Conservation (phyloP, 371 early-diverging fungal species). For the Actinomortierella ambigua region DNA sequence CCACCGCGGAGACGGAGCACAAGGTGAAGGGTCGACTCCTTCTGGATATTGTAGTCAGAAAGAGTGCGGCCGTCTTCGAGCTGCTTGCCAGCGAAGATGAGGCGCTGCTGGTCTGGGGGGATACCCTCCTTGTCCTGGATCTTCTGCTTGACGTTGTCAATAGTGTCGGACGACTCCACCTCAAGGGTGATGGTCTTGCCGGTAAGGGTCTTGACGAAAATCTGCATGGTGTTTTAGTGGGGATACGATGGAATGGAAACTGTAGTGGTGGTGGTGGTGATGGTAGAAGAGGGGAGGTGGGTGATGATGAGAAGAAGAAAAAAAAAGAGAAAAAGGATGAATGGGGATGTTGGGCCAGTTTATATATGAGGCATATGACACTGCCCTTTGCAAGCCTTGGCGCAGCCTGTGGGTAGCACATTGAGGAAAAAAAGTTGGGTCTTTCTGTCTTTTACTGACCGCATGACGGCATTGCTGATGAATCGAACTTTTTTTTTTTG, state of each 20-base stretch:
- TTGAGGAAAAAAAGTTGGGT: no score
- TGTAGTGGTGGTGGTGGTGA: not conserved
- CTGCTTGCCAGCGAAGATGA: conserved; percentile 85
- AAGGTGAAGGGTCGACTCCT: conserved; percentile 75
- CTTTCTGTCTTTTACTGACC: no score
- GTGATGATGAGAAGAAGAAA: conserved; percentile 1
- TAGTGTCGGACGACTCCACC: conserved; percentile 96
- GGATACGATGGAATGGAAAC: no score
- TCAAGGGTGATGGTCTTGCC: conserved; percentile 98
- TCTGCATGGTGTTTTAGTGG: conserved; percentile 9
- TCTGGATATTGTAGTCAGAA: conserved; percentile 80
- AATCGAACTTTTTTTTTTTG: no score
- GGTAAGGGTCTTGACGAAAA: conserved; percentile 92
- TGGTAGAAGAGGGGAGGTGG: not conserved
- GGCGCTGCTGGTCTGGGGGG: conserved; percentile 79
- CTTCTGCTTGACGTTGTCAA: conserved; percentile 95
- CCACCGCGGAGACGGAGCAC: conserved; percentile 92
- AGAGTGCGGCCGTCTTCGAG: conserved; percentile 82
- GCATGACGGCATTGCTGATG: no score
- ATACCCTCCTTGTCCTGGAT: conserved; percentile 98
- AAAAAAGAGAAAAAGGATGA: not conserved
- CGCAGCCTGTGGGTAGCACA: no score
- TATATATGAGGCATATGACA: no score
- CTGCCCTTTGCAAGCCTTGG: no score
- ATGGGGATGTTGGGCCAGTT: no score